Evolutionary conservation across 176 grass and related monocot species (phyloP).

Genomic region (Hsuehochloa calcarea): DNA sequence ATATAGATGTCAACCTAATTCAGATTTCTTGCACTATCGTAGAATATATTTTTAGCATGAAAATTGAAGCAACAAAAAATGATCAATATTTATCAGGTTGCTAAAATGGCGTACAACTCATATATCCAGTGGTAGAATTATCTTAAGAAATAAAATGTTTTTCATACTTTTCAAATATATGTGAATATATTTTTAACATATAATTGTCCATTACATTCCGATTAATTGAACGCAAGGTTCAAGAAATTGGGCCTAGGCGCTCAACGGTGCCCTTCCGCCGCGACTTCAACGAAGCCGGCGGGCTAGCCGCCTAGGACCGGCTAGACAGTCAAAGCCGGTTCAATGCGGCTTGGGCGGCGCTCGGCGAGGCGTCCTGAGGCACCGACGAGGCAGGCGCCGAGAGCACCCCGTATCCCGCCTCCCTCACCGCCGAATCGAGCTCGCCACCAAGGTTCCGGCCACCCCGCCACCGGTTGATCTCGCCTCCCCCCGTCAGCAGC

Average conservation of each 20-base stretch:
- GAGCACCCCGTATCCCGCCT: too few relatives aligned
- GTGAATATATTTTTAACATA: background rate
- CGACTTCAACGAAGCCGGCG: too few relatives aligned
- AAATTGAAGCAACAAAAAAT: background rate
- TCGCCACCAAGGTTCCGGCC: too few relatives aligned
- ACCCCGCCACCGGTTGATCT: too few relatives aligned
- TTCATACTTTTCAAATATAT: background rate
- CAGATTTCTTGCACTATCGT: background rate
- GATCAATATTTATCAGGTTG: background rate
- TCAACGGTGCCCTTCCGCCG: background rate
- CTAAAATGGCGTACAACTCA: background rate
- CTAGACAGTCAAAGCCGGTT: too few relatives aligned
- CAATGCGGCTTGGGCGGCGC: too few relatives aligned
- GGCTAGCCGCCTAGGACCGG: too few relatives aligned
- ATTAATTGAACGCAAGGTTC: background rate
- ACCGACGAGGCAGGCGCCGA: too few relatives aligned
- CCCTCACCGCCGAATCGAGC: too few relatives aligned
- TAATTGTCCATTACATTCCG: background rate
- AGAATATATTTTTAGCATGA: constrained; percentile 12
- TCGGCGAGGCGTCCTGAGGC: too few relatives aligned
- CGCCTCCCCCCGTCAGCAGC: too few relatives aligned
- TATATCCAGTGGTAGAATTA: background rate
- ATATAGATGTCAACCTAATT: background rate
- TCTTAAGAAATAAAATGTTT: background rate
- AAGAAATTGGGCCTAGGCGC: too few relatives aligned